Evolutionary conservation across 2,329 filamentous ascomycete genomes (phyloP).

Genomic region (Fusarium incarnatum): DNA sequence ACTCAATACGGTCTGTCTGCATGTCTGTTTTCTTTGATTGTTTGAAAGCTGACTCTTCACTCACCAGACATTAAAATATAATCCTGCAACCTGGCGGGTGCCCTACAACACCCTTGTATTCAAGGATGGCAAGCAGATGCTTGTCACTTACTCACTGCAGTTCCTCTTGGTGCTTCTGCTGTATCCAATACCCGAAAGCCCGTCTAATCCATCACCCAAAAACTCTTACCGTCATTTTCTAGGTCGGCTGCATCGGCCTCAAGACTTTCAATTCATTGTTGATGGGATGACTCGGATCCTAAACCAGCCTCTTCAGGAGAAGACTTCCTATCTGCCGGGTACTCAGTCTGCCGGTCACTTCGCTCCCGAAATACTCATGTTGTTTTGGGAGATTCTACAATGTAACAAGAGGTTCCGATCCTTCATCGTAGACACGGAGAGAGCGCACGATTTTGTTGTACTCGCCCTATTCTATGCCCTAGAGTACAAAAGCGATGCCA

Average conservation of each 20-base stretch:
- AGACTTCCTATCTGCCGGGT: conserved; percentile 87
- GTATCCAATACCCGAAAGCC: conserved; percentile 86
- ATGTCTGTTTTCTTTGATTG: neutral
- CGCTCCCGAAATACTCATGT: conserved; percentile 94
- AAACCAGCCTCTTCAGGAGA: conserved; percentile 91
- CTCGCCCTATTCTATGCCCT: conserved; percentile 92
- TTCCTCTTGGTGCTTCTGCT: conserved; percentile 86
- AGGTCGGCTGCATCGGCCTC: conserved; percentile 87
- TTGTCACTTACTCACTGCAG: conserved; percentile 93
- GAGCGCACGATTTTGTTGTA: conserved; percentile 92
- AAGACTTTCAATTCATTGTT: conserved; percentile 97
- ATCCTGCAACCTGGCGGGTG: conserved; percentile 91
- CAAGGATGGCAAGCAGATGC: conserved; percentile 87
- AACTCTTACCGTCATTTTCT: conserved; percentile 96
- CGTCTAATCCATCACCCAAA: conserved; percentile 74
- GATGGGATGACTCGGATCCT: conserved; percentile 94
- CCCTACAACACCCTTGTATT: conserved; percentile 94
- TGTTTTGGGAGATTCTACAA: conserved; percentile 97
- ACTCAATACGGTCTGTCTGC: conserved; percentile 81
- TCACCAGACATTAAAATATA: conserved; percentile 89
- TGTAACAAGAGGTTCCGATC: conserved; percentile 97
- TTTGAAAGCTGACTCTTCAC: conserved; percentile 22
- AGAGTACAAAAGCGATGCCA: conserved; percentile 85
- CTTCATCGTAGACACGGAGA: conserved; percentile 95
- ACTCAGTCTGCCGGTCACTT: conserved; percentile 84